Evolutionary conservation across 2,329 filamentous ascomycete genomes (phyloP).

Genomic region (Sordariomycetes sp.): DNA sequence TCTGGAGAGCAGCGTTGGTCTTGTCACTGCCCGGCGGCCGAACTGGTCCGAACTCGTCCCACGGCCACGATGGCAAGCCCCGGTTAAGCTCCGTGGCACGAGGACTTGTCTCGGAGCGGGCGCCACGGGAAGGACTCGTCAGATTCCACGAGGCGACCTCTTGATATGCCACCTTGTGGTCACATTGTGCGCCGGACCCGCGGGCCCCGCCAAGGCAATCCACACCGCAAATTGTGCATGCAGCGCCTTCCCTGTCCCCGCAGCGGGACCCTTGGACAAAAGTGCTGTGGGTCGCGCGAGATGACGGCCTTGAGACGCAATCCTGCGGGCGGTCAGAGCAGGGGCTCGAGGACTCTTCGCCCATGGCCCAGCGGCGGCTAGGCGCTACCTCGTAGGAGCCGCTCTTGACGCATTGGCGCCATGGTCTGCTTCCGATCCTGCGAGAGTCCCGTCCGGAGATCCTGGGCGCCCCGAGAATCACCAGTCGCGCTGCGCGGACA

Average conservation of each 20-base stretch:
- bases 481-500: neutral
- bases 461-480: neutral
- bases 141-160: neutral
- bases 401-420: neutral
- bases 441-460: neutral
- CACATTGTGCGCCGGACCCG: neutral
- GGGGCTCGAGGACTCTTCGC: too few species aligned
- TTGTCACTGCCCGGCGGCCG: neutral
- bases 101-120: neutral
- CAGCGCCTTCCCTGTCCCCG: neutral
- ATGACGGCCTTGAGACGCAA: neutral
- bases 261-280: neutral
- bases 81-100: neutral
- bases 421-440: neutral
- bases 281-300: neutral
- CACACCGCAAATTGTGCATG: neutral
- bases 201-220: neutral
- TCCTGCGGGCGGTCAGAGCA: too few species aligned
- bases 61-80: neutral
- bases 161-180: neutral
- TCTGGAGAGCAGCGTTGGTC: neutral
- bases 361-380: neutral
- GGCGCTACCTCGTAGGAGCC: neutral
- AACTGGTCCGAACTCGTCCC: neutral
- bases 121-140: neutral